Base-by-base conservation (phyloP, 352 stramenopile genomes). In the Phytopythium delawarense region DNA sequence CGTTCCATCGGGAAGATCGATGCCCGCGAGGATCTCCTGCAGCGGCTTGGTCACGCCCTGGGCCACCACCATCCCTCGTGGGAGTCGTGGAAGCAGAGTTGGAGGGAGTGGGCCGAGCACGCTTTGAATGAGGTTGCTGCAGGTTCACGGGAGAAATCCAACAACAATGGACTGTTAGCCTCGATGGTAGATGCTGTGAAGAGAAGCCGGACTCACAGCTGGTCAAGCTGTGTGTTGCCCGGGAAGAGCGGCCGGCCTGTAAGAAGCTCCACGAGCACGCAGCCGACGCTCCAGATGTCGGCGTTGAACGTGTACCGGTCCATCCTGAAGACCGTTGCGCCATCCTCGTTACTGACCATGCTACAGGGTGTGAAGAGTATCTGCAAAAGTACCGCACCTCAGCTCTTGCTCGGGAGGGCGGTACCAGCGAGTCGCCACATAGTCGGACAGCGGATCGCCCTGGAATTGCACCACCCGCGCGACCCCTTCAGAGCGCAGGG, bases 381-480 rank as follows among this genome's bases (percentile, higher is more conserved):
- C 42, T 2, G 40, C 21, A 42, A 56, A 7, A 35, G 18, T 46
- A 23, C 15, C 25, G 4, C 21, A 28, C 23, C 28, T 16, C 35
- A 44, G 56, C 57, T 49, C 85, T 63, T 94, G 85, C 56, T 94
- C 83, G 11, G 85, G 85, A 15, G 85, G 85, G 18, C 85, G 82
- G 64, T 94, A 94, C 85, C 85, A 94, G 12, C 85, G 72, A 35
- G 85, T 94, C 23, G 85, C 74, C 4, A 94, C 85, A 58, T 94
- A 94, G 45, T 94, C 85, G 7, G 78, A 88, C 16, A 94, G 51
- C 11, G 80, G 73, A 62, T 92, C 85, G 23, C 85, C 85, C 74
- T 89, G 81, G 64, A 88, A 92, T 58, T 91, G 81, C 40, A 94
- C 76, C 30, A 82, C 83, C 9, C 85, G 73, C 18, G 85, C 85